phyloP scores from a whole-genome alignment of 257 asterid species.

The Scutellaria baicalensis region DNA sequence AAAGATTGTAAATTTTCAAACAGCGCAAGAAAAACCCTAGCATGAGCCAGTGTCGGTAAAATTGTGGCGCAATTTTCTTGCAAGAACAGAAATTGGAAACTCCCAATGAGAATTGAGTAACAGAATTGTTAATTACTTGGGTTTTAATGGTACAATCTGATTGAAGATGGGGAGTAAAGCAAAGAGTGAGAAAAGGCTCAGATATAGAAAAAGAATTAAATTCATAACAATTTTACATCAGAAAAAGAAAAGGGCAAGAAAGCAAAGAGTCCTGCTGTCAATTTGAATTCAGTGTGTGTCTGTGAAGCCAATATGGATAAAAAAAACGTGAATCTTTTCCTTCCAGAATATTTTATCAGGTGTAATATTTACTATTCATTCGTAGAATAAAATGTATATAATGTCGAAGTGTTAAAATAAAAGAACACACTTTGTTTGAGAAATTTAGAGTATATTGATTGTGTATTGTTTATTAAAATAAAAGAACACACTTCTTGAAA shows the following conservation, averaged over 20 bases:
- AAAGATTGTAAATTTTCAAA: conserved; percentile 14
- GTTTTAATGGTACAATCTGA: conserved; percentile 13
- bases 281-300: not conserved
- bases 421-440: too few species aligned
- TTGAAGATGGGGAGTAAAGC: conserved; percentile 9
- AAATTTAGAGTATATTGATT: too few species aligned
- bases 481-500: too few species aligned
- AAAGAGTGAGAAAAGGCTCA: not conserved
- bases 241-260: not conserved
- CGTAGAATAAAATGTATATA: too few species aligned
- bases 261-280: not conserved
- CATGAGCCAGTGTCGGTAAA: conserved; percentile 15
- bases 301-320: too few species aligned
- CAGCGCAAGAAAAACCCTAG: conserved; percentile 34
- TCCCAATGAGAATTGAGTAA: not conserved
- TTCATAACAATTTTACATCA: not conserved
- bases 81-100: not conserved
- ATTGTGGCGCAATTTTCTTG: conserved; percentile 3
- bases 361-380: too few species aligned
- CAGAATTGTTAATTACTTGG: not conserved
- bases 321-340: too few species aligned
- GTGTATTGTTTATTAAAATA: too few species aligned
- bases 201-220: not conserved
- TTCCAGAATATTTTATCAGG: too few species aligned
- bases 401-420: too few species aligned